Conservation (phyloP, 2,329 filamentous ascomycete species). For the Pseudogymnoascus sp. region DNA sequence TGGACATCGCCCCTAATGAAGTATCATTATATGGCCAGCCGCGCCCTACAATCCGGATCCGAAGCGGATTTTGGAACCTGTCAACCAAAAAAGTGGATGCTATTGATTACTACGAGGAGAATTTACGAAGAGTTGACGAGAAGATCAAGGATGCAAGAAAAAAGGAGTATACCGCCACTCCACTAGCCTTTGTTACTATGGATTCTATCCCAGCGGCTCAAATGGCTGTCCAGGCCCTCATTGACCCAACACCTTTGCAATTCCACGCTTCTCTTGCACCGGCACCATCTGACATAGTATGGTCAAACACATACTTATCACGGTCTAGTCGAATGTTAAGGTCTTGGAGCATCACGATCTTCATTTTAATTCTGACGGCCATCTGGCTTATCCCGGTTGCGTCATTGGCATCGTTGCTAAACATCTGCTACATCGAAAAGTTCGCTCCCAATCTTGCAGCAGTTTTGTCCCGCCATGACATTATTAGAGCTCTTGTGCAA, state of each 20-base stretch:
- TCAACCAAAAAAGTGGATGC: constrained; percentile 72
- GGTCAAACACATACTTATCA: constrained; percentile 84
- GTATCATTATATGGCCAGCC: constrained; percentile 37
- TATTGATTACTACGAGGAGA: constrained; percentile 89
- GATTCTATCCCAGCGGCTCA: constrained; percentile 87
- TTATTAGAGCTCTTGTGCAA: constrained; percentile 69
- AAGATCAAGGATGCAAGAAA: constrained; percentile 61
- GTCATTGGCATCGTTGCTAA: constrained; percentile 69
- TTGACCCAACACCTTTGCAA: constrained; percentile 82
- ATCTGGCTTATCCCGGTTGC: constrained; percentile 82
- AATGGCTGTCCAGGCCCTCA: constrained; percentile 91
- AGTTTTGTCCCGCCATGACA: constrained; percentile 57
- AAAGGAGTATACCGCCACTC: constrained; percentile 68
- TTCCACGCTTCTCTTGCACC: constrained; percentile 81
- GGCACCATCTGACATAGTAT: constrained; percentile 85
- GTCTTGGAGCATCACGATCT: constrained; percentile 74
- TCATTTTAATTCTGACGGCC: constrained; percentile 75
- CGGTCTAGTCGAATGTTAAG: constrained; percentile 65
- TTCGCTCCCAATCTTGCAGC: constrained; percentile 59
- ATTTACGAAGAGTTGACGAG: constrained; percentile 69
- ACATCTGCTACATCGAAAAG: constrained; percentile 69
- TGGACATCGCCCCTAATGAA: constrained; percentile 33
- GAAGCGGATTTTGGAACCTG: constrained; percentile 69
- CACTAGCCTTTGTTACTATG: constrained; percentile 94
- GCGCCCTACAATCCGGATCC: constrained; percentile 63